Evolutionary conservation across 2,329 filamentous ascomycete genomes (phyloP), one percentile per base, ranked within the genome.

Genomic region (Xylariaceae sp.): DNA sequence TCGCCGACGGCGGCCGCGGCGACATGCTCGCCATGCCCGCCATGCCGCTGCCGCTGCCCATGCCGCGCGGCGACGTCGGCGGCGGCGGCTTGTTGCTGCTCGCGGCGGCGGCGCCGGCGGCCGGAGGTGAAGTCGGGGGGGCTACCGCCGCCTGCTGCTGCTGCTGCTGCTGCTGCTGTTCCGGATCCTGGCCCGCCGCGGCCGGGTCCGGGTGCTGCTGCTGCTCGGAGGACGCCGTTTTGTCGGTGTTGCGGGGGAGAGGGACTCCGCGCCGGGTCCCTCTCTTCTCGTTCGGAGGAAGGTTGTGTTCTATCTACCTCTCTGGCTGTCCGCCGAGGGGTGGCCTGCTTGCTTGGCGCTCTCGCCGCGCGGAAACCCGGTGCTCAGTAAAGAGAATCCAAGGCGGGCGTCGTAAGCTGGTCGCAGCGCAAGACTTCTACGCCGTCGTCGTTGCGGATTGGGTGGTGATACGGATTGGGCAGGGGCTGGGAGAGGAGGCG

Each of bases 11-110:
- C n/a, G n/a, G n/a, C n/a, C n/a, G n/a, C n/a, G n/a, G n/a, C n/a
- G n/a, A n/a, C n/a, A n/a, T n/a, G 44, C 52, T 51, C 38, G 47
- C 46, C 46, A 52, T 54, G 33, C 51, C 51, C 19, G 37, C 22
- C 31, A 27, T 32, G 13, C 18, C 16, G 34, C 23, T 8, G 35
- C 22, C 24, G 43, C n/a, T 11, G 38, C 16, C n/a, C n/a, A n/a
- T n/a, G 33, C 10, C 23, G 25, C 19, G 9, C 19, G 39, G 14
- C 13, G 27, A 29, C 5, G 27, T 40, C 33, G 48, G 44, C 29
- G 49, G 43, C 33, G 44, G 47, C 29, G 47, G 45, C 33, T 46
- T 35, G 13, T 18, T 12, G 19, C 18, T 33, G 35, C 34, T 37
- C 39, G 38, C 42, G 28, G 39, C 32, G 9, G 41, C 33, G 27